Evolutionary conservation across 805 yeast genomes (phyloP).

Genomic region (Pichia phayaonensis): DNA sequence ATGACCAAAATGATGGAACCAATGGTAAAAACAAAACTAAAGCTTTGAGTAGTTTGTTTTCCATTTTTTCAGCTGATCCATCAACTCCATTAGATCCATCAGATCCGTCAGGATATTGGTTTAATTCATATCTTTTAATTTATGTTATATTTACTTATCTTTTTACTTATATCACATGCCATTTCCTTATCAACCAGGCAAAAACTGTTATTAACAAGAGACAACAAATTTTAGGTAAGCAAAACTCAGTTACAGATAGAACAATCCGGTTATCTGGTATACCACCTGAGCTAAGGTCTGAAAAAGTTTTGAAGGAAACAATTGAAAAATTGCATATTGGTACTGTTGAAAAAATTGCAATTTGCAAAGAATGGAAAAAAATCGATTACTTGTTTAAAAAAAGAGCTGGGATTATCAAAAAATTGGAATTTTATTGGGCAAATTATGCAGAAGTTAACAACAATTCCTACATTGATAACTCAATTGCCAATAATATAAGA

Average conservation of each 20-base stretch:
- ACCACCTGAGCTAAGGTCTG: conserved; percentile 72
- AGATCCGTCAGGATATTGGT: conserved; percentile 21
- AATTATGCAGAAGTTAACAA: conserved; percentile 31
- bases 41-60: no score
- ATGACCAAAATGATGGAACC: conserved; percentile 51
- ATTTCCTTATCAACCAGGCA: conserved; percentile 61
- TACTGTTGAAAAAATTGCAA: conserved; percentile 63
- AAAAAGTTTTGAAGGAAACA: conserved; percentile 60
- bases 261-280: conserved; percentile 85
- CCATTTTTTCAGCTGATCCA: conserved; percentile 1
- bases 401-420: conserved; percentile 44
- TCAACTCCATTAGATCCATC: neutral
- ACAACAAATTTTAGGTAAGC: conserved; percentile 76
- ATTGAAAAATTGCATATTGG: conserved; percentile 77
- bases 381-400: conserved; percentile 58
- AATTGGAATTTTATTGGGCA: conserved; percentile 68
- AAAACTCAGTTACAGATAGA: conserved; percentile 84
- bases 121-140: conserved; percentile 62
- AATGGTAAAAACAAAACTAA: neutral
- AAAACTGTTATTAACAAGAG: conserved; percentile 66
- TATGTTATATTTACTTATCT: conserved; percentile 82
- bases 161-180: conserved; percentile 63
- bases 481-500: neutral
- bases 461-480: neutral
- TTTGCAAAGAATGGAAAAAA: conserved; percentile 82